phyloP scores from a whole-genome alignment of 148 eudicot species.

The Simmondsia chinensis region DNA sequence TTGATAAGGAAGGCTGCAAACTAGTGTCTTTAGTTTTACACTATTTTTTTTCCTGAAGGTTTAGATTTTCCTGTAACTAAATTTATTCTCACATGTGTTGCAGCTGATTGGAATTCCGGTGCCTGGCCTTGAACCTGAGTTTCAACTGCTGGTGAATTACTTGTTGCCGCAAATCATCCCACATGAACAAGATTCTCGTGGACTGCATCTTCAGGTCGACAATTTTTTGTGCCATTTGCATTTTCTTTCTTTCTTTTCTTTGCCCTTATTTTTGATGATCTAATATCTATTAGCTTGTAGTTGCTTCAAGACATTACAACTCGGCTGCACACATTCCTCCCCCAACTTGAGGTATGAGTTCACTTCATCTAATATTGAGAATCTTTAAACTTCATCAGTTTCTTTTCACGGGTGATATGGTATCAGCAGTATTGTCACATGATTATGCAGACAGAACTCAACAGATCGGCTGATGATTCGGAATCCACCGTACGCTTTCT shows the following conservation, averaged over 20 bases:
- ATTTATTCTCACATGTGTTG: constrained; percentile 13
- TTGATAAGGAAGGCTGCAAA: too few species aligned
- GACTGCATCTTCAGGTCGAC: constrained; percentile 69
- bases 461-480: constrained; percentile 48
- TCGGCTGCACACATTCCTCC: constrained; percentile 52
- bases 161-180: constrained; percentile 55
- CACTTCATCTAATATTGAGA: constrained; percentile 1
- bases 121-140: constrained; percentile 70
- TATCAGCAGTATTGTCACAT: constrained; percentile 2
- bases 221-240: constrained; percentile 8
- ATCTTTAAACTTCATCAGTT: too few species aligned
- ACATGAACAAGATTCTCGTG: constrained; percentile 57
- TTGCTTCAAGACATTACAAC: constrained; percentile 78
- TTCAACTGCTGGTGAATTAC: constrained; percentile 62
- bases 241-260: constrained; percentile 9
- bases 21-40: too few species aligned
- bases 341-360: constrained; percentile 67
- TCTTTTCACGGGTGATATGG: neutral
- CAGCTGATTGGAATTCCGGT: constrained; percentile 77
- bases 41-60: too few species aligned
- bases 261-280: constrained; percentile 9
- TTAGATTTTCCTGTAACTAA: too few species aligned
- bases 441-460: constrained; percentile 58
- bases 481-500: constrained; percentile 56
- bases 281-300: constrained; percentile 40